These are phyloP conservation scores for Purshia tridentata DNA, from an alignment of 306 rosid species.

Conservation along the genomic window DNA sequence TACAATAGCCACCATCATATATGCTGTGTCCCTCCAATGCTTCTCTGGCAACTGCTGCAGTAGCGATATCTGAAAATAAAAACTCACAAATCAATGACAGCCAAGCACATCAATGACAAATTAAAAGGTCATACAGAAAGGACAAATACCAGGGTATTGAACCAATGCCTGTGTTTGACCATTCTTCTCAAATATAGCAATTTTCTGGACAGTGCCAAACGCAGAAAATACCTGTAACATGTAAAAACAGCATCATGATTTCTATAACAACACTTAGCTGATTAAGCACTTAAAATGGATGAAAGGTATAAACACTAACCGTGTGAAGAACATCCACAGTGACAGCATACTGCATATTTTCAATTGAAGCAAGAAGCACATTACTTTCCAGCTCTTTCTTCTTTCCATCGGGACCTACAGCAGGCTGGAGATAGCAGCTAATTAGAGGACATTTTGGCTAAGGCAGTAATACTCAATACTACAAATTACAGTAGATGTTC, in stretches of 20 bases:
- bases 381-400: conserved; percentile 81
- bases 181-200: conserved; percentile 86
- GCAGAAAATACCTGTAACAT: conserved; percentile 71
- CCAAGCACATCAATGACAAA: not conserved
- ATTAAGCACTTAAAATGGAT: not conserved
- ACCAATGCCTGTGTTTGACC: conserved; percentile 83
- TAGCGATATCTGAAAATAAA: conserved; percentile 47
- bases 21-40: conserved; percentile 95
- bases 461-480: conserved; percentile 2
- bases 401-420: conserved; percentile 89
- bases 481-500: conserved; percentile 7
- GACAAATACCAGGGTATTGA: conserved; percentile 70
- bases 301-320: conserved; percentile 36
- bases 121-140: conserved; percentile 12
- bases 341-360: conserved; percentile 96
- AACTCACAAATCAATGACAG: conserved; percentile 17
- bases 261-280: conserved; percentile 19
- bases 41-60: conserved; percentile 82
- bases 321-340: conserved; percentile 91
- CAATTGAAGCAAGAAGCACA: conserved; percentile 90
- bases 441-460: conserved; percentile 23
- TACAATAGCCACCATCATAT: conserved; percentile 99
- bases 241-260: conserved; percentile 12
- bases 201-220: conserved; percentile 73
- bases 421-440: conserved; percentile 46